Conservation (phyloP, 208 protist species). For the Leishmania martiniquensis region DNA sequence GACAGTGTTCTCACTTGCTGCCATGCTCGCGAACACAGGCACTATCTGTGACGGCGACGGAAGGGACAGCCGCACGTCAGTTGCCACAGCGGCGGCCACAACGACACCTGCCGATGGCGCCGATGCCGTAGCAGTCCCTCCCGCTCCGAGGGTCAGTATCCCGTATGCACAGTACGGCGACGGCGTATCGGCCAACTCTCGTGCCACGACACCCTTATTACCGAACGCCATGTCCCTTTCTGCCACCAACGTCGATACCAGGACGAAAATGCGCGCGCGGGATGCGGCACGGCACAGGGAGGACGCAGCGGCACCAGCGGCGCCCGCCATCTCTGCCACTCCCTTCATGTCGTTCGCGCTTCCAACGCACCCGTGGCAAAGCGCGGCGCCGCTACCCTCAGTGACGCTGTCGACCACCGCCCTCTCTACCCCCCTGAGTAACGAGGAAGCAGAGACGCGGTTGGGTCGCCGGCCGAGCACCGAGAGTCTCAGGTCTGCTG, state of each 20-base stretch:
- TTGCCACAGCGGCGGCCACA: not conserved
- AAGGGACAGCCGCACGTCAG: too few species aligned
- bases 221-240: not conserved
- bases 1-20: constrained; percentile 5
- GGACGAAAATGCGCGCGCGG: not conserved
- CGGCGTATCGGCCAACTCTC: not conserved
- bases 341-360: constrained; percentile 22
- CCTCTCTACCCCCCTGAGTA: not conserved
- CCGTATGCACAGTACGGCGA: too few species aligned
- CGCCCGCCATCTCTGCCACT: not conserved
- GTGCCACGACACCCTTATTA: not conserved
- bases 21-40: not conserved
- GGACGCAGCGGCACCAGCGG: not conserved
- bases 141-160: not conserved
- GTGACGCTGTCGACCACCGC: not conserved
- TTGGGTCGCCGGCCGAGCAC: constrained; percentile 15
- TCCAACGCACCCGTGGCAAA: constrained; percentile 10
- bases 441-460: constrained; percentile 7
- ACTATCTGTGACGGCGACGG: not conserved
- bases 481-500: constrained; percentile 18
- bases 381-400: constrained; percentile 1
- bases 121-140: too few species aligned
- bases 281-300: not conserved
- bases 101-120: not conserved
- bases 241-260: too few species aligned